Percentiles rank a stretch among this genome's conserved stretches.
These are phyloP conservation scores for Volvox reticuliferus DNA, from an alignment of 139 green algal species.

Conservation along the genomic window DNA sequence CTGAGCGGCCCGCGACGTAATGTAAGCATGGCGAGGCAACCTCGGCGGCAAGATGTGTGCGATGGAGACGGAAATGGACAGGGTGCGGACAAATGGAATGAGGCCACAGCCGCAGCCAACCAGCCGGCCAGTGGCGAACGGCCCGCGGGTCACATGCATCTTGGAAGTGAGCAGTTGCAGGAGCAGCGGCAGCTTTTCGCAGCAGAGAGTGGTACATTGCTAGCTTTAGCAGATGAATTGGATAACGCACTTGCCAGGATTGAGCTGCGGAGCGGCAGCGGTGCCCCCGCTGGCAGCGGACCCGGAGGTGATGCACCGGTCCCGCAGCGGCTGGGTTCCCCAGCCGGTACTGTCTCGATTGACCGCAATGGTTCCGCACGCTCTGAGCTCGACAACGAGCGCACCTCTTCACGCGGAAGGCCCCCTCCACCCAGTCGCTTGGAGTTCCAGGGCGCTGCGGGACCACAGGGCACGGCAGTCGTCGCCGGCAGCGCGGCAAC, in stretches of 20 bases:
- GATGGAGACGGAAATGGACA: background rate
- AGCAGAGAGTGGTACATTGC: background rate
- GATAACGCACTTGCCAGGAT: background rate
- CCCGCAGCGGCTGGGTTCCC: too few relatives aligned
- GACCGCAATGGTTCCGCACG: too few relatives aligned
- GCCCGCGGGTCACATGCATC: too few relatives aligned
- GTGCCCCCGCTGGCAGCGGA: background rate
- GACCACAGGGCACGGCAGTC: too few relatives aligned
- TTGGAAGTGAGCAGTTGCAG: background rate
- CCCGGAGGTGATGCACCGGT: background rate
- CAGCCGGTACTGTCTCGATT: too few relatives aligned
- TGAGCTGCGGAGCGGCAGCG: too few relatives aligned
- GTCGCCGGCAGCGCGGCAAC: too few relatives aligned
- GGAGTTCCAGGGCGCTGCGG: background rate
- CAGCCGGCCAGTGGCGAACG: background rate
- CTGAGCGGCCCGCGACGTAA: background rate
- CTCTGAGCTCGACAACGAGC: background rate
- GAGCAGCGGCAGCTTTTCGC: background rate
- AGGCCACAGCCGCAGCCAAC: background rate
- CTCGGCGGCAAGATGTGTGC: background rate
- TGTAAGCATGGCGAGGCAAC: background rate
- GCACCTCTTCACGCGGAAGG: background rate
- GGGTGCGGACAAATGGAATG: too few relatives aligned
- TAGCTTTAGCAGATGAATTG: conserved; percentile 16
- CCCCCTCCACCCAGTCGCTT: background rate